phyloP scores from a whole-genome alignment of 352 stramenopile genomes.

The Pythium biforme region DNA sequence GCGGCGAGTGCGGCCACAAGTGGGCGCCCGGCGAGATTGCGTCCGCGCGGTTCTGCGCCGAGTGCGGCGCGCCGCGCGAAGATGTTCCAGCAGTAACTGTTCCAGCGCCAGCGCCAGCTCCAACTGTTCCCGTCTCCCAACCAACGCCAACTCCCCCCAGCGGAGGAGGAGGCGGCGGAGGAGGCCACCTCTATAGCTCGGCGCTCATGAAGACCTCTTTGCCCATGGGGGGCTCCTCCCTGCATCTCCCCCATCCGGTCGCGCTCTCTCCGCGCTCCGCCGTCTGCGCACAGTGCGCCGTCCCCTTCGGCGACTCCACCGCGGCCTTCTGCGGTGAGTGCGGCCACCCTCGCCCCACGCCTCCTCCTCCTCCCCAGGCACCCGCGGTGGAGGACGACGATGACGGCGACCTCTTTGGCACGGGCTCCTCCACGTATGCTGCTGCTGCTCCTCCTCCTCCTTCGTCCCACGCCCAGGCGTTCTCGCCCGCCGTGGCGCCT shows the following conservation, averaged over 20 bases:
- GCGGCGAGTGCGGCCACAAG: slow-evolving; percentile 75
- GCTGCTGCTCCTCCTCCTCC: slow-evolving; percentile 3
- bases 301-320: slow-evolving; percentile 49
- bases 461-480: slow-evolving; percentile 8
- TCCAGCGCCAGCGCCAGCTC: slow-evolving; percentile 18
- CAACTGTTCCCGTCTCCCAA: slow-evolving; percentile 11
- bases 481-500: slow-evolving; percentile 2
- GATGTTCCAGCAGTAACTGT: slow-evolving; percentile 34
- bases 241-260: slow-evolving; percentile 5
- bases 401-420: slow-evolving; percentile 62
- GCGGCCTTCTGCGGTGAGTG: slow-evolving; percentile 78
- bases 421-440: slow-evolving; percentile 29
- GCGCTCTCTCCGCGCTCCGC: slow-evolving; percentile 14
- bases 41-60: slow-evolving; percentile 76
- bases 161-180: background rate
- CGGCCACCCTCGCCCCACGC: slow-evolving; percentile 47
- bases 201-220: slow-evolving; percentile 25
- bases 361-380: slow-evolving; percentile 6
- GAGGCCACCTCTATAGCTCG: slow-evolving; percentile 20
- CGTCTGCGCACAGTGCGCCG: slow-evolving; percentile 47
- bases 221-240: slow-evolving; percentile 12
- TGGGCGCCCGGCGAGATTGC: slow-evolving; percentile 82
- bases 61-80: slow-evolving; percentile 73
- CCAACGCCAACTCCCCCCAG: slow-evolving; percentile 5
- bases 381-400: slow-evolving; percentile 27